Percentiles rank a stretch among this genome's conserved stretches.
Evolutionary conservation across 495 filamentous ascomycete species (phyloP).

Genomic region (Xylaria intraflava): DNA sequence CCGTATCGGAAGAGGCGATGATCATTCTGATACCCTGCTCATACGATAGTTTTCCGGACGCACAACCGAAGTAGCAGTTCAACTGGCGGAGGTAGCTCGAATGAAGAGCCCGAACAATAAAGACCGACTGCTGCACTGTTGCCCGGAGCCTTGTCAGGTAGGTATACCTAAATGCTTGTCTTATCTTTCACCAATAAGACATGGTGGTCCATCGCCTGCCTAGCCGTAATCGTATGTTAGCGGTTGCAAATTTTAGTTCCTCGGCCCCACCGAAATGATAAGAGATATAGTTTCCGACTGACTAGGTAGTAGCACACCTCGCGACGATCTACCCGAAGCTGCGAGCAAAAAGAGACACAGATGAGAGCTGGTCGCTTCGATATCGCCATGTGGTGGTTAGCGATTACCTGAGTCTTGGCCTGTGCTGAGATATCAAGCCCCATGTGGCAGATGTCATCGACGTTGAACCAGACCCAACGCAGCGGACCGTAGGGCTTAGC

Average conservation of each 20-base stretch:
- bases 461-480: conserved; percentile 4
- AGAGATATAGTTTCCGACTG: neutral
- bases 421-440: neutral
- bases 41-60: too few species aligned
- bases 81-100: too few species aligned
- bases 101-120: too few species aligned
- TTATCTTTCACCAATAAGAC: conserved; percentile 14
- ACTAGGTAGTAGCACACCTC: too few species aligned
- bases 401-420: neutral
- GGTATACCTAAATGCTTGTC: neutral
- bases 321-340: neutral
- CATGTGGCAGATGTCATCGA: conserved; percentile 7
- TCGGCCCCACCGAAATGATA: neutral
- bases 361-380: too few species aligned
- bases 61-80: too few species aligned
- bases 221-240: conserved; percentile 4
- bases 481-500: conserved; percentile 15
- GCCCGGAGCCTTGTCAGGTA: neutral
- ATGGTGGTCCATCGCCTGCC: neutral
- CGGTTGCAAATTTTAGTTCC: neutral
- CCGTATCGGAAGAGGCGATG: too few species aligned
- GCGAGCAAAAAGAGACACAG: neutral
- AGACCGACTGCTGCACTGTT: too few species aligned
- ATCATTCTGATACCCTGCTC: too few species aligned
- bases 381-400: neutral